Evolutionary conservation across 2,329 filamentous ascomycete genomes (phyloP).

Genomic region (Salinomyces thailandicus): DNA sequence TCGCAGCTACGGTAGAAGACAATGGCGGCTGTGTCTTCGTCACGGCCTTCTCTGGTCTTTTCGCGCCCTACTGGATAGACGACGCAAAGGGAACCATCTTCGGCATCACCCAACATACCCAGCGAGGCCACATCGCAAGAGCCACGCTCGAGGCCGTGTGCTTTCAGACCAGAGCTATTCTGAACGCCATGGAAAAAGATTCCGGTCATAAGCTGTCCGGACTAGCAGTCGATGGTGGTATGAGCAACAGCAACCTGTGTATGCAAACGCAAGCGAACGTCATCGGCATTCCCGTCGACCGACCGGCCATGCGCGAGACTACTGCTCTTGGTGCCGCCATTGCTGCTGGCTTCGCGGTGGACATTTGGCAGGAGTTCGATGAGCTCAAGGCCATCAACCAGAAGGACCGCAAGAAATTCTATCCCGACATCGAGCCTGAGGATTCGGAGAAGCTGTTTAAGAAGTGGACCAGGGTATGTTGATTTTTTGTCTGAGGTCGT

Average conservation of each 20-base stretch:
- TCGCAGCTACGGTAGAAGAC: constrained; percentile 56
- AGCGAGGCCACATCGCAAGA: constrained; percentile 75
- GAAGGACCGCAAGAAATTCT: constrained; percentile 58
- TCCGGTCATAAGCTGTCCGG: constrained; percentile 63
- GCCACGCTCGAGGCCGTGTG: constrained; percentile 85
- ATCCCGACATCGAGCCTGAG: constrained; percentile 50
- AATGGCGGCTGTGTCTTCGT: constrained; percentile 79
- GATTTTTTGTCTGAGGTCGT: no score
- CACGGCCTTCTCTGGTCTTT: constrained; percentile 82
- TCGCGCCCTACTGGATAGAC: constrained; percentile 91
- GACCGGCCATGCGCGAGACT: constrained; percentile 81
- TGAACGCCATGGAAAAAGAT: constrained; percentile 84
- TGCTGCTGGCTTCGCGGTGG: constrained; percentile 74
- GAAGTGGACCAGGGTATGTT: constrained; percentile 54
- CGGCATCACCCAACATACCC: constrained; percentile 52
- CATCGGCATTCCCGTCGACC: constrained; percentile 70
- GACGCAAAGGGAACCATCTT: constrained; percentile 79
- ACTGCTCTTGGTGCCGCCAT: constrained; percentile 83
- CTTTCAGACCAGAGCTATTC: constrained; percentile 84
- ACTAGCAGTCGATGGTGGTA: constrained; percentile 77
- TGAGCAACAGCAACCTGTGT: constrained; percentile 77
- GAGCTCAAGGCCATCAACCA: constrained; percentile 66
- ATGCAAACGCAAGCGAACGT: constrained; percentile 90
- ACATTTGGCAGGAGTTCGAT: constrained; percentile 64
- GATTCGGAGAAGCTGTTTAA: constrained; percentile 53